Conservation (phyloP, 1,284 basidiomycete species). For the Rhodotorula sp. region DNA sequence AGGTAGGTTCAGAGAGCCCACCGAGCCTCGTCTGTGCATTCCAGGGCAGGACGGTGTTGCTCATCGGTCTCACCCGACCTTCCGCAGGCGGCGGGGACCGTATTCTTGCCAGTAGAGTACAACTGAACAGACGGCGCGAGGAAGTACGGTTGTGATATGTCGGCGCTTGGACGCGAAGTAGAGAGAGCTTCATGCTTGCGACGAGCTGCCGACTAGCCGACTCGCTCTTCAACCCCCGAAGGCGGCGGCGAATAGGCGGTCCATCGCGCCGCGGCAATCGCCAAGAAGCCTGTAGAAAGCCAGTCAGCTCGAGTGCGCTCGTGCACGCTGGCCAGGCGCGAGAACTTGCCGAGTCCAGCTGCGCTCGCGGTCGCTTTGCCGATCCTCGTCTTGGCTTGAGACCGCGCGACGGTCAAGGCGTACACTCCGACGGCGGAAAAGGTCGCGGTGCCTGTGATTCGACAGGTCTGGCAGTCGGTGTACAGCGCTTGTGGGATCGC, state of each 20-base stretch:
- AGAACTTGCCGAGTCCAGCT: slow-evolving; percentile 18
- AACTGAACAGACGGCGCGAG: too few relatives aligned
- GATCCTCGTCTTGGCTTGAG: slow-evolving; percentile 19
- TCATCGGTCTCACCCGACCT: too few relatives aligned
- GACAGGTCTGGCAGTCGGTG: slow-evolving; percentile 36
- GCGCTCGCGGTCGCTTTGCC: slow-evolving; percentile 25
- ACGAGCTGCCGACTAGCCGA: background rate
- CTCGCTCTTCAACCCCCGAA: background rate
- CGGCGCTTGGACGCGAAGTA: too few relatives aligned
- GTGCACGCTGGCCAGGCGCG: too few relatives aligned
- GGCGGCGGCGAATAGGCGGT: slow-evolving; percentile 20
- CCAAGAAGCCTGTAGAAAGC: slow-evolving; percentile 22
- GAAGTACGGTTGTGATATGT: too few relatives aligned
- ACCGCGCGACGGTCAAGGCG: slow-evolving; percentile 22
- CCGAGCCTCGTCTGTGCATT: too few relatives aligned
- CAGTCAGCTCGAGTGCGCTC: fast-evolving
- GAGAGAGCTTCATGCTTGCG: background rate
- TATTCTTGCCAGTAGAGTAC: too few relatives aligned
- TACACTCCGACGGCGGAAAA: slow-evolving; percentile 37
- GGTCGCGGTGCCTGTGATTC: slow-evolving; percentile 33
- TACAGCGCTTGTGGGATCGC: background rate
- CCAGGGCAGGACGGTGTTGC: too few relatives aligned
- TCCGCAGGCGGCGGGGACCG: too few relatives aligned
- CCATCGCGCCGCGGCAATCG: slow-evolving; percentile 31
- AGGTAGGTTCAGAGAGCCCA: too few relatives aligned